A percentile compares a stretch with the other conserved stretches of the same genome.
phyloP scores from a whole-genome alignment of 2,329 filamentous ascomycete genomes.

The Xylaria sp. region DNA sequence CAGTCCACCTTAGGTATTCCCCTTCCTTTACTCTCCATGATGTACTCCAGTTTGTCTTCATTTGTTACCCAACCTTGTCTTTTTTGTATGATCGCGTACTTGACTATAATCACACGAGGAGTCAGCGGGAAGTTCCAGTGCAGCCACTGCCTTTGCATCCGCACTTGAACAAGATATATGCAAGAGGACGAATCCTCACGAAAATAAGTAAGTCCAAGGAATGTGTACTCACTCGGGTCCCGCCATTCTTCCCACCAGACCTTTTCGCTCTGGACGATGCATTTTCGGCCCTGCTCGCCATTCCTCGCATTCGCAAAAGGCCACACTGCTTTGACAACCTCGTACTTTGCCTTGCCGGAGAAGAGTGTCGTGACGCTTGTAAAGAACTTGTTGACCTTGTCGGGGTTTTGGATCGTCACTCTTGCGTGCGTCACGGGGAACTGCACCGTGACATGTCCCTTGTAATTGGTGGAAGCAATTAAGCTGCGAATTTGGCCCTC shows the following conservation, averaged over 20 bases:
- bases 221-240: slow-evolving; percentile 53
- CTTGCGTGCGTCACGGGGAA: slow-evolving; percentile 40
- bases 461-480: slow-evolving; percentile 62
- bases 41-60: slow-evolving; percentile 64
- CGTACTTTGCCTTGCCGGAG: slow-evolving; percentile 64
- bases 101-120: slow-evolving; percentile 17
- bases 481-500: slow-evolving; percentile 66
- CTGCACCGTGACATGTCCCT: slow-evolving; percentile 53
- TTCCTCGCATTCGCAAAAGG: slow-evolving; percentile 64
- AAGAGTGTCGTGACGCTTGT: slow-evolving; percentile 64
- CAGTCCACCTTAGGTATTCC: slow-evolving; percentile 55
- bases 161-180: not conserved
- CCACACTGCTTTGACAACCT: slow-evolving; percentile 67
- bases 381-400: slow-evolving; percentile 66
- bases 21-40: slow-evolving; percentile 62
- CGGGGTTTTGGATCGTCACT: slow-evolving; percentile 58
- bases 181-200: not conserved
- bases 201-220: not conserved
- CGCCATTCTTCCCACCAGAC: slow-evolving; percentile 67
- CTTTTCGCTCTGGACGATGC: slow-evolving; percentile 66
- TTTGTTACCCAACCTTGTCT: slow-evolving; percentile 61
- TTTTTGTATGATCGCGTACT: slow-evolving; percentile 52
- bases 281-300: slow-evolving; percentile 58
- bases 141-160: not conserved
- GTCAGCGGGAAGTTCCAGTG: slow-evolving; percentile 21